Base-by-base conservation (phyloP, 495 filamentous ascomycete genomes). In the Aspergillus nanangensis region DNA sequence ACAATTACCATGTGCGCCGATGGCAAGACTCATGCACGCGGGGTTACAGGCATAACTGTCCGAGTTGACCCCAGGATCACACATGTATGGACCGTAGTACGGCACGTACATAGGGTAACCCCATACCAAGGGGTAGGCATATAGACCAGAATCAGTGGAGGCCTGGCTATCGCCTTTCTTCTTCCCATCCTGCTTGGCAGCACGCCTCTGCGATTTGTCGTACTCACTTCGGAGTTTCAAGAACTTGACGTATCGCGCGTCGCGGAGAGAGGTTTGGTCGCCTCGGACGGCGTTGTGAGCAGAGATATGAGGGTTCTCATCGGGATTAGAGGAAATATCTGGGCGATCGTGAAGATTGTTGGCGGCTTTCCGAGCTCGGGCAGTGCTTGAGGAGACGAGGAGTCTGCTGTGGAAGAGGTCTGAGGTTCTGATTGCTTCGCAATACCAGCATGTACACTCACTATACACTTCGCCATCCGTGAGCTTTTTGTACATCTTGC, bases 361-460 rank as follows among this genome's bases (percentile, higher is more conserved):
- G 22, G 80, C 76, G 37, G 52, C 58, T 13, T 55, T 19, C 37
- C 61, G 55, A 23, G 69, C 60, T 49, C 54, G 56, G 29, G 62
- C 50, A 50, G 68, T 56, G 8, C 54, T 56, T 11, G 47, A 54
- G 31, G 54, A 47, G 21, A 46, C 52, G 50, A 64, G 50, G 25
- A 70, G 27, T 33, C 74, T 78, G 37, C 51, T 50, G 60, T 86
- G 79, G 39, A 41, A 5, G 8, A 77, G 62, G 33, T 66, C 60
- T n/a, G 65, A 50, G 27, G 79, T 77, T 10, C 89, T 82, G 48
- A 86, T 79, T 17, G 83, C 79, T 71, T 93, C 88, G 67, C 90
- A 95, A 60, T 90, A 91, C 88, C 90, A 95, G 65, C 90, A 95
- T 3, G 82, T 89, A 58, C 90, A 95, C 62, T 88, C 84, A 22